Percentiles rank a stretch among this genome's conserved stretches.
These are phyloP conservation scores for Quercus lobata DNA, from an alignment of 331 rosid genomes.

Conservation along the genomic window DNA sequence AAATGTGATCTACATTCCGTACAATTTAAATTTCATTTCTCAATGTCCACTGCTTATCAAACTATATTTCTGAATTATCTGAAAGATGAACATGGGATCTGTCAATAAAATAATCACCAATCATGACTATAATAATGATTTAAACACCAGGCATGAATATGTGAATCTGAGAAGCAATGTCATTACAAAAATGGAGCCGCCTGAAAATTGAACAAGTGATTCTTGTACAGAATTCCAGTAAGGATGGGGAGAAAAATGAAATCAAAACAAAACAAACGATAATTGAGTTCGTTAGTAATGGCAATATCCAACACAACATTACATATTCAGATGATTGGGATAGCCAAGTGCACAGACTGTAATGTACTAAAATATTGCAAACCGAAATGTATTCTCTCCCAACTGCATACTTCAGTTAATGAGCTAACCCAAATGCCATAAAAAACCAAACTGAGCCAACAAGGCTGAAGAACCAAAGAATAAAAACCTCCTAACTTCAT, in stretches of 20 bases:
- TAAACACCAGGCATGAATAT: background rate
- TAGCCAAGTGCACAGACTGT: too few species aligned
- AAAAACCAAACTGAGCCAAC: background rate
- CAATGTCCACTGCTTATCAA: conserved; percentile 11
- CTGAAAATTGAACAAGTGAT: too few species aligned
- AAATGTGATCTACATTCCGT: conserved; percentile 9
- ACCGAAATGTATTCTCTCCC: background rate
- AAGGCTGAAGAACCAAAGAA: background rate
- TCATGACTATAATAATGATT: background rate
- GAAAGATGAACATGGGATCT: conserved; percentile 20
- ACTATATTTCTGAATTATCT: conserved; percentile 18
- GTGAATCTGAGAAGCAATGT: background rate
- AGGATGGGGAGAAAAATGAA: too few species aligned
- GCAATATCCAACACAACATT: too few species aligned
- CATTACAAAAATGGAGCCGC: too few species aligned
- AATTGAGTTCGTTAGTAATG: too few species aligned
- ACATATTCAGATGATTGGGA: too few species aligned
- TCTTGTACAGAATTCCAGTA: too few species aligned
- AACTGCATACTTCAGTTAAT: background rate
- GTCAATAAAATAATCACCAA: background rate
- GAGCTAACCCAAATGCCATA: background rate
- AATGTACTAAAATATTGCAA: too few species aligned
- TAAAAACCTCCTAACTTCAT: background rate
- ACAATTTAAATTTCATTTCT: background rate
- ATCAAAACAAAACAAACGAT: too few species aligned